Evolutionary conservation across 2,329 filamentous ascomycete genomes (phyloP).

Genomic region (Alternaria novae-zelandiae): DNA sequence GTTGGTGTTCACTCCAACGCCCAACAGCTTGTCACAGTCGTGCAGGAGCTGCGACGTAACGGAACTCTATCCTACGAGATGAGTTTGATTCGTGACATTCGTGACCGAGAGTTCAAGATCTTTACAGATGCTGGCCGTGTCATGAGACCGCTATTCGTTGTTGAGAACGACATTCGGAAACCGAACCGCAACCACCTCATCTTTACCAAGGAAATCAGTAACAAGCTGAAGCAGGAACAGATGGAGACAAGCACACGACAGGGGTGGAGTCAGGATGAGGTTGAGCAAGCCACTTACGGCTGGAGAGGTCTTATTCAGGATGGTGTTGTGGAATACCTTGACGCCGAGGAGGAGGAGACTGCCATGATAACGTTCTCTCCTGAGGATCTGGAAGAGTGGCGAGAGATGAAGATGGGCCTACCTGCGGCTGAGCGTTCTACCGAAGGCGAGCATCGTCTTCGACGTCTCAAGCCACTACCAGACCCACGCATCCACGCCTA

Average conservation of each 20-base stretch:
- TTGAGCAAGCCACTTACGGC: conserved; percentile 70
- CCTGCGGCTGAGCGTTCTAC: conserved; percentile 48
- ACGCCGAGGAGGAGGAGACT: conserved; percentile 97
- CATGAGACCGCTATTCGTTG: conserved; percentile 90
- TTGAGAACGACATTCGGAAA: conserved; percentile 82
- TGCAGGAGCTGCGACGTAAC: conserved; percentile 78
- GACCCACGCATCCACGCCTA: conserved; percentile 89
- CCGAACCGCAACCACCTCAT: conserved; percentile 78
- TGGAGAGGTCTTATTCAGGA: conserved; percentile 86
- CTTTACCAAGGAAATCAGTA: conserved; percentile 80
- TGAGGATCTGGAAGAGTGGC: conserved; percentile 78
- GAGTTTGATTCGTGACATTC: conserved; percentile 92
- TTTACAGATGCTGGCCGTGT: conserved; percentile 97
- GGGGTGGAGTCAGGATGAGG: conserved; percentile 65
- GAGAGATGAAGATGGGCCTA: conserved; percentile 52
- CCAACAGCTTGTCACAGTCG: conserved; percentile 79
- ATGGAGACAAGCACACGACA: conserved; percentile 64
- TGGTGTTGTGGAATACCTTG: conserved; percentile 93
- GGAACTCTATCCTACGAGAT: conserved; percentile 90
- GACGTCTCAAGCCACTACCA: conserved; percentile 84
- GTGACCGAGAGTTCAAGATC: conserved; percentile 97
- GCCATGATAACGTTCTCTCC: conserved; percentile 99
- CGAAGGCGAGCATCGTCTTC: conserved; percentile 77
- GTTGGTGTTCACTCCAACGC: conserved; percentile 93
- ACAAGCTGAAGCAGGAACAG: conserved; percentile 74